These are phyloP conservation scores for Psidium friedrichsthalianum DNA, from an alignment of 345 rosid species.

Conservation along the genomic window DNA sequence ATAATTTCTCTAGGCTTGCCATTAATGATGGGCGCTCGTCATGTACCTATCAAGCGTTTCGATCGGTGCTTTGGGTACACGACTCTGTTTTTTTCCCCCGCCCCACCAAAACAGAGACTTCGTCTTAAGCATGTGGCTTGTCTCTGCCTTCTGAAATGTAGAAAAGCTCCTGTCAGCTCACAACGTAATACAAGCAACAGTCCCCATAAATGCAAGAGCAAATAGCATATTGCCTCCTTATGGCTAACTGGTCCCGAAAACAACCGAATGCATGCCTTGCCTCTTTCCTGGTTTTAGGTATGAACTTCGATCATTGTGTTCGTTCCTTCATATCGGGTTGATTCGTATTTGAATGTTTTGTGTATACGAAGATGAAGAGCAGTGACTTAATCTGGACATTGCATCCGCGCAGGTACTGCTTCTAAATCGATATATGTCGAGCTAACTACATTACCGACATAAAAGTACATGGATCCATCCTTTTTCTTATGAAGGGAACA, in stretches of 20 bases:
- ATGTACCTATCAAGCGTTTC: background rate
- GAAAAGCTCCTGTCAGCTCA: background rate
- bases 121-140: background rate
- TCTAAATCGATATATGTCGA: background rate
- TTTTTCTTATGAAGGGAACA: background rate
- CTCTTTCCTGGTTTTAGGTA: background rate
- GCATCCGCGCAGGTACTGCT: background rate
- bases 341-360: background rate
- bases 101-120: background rate
- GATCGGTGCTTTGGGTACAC: background rate
- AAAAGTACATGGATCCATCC: background rate
- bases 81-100: background rate
- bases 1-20: background rate
- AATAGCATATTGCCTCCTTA: background rate
- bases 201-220: background rate
- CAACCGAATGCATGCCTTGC: background rate
- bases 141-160: background rate
- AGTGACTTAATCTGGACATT: background rate
- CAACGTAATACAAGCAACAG: background rate
- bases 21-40: background rate
- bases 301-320: background rate
- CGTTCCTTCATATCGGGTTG: background rate
- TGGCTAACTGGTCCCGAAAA: background rate
- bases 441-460: background rate
- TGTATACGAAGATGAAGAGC: background rate